Base-by-base conservation (phyloP, 2,329 filamentous ascomycete species). In the Niveomyces coronatus region DNA sequence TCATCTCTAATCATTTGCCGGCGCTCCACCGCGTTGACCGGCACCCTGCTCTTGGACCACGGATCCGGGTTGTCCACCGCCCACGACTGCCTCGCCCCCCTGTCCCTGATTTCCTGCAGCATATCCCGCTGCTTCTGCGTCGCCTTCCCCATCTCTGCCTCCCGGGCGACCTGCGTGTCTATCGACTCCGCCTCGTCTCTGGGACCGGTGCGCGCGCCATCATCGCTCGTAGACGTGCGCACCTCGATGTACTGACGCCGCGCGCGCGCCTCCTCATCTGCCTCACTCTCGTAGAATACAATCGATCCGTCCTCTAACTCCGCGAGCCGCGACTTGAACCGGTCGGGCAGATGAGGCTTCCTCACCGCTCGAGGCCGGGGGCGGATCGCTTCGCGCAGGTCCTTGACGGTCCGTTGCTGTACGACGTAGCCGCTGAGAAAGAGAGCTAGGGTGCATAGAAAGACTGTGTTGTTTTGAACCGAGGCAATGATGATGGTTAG, bases 361-460 rank as follows among this genome's bases (percentile, higher is more conserved):
- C 68, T 67, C 2, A 63, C 52, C 65, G 57, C 45, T 68, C 54
- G 35, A 68, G 71, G 40, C 10, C 53, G 52, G 5, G 60, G 60
- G 47, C 71, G 71, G 50, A 94, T 80, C 14, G 83, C 83, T 40
- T 70, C 66, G 50, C 89, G 83, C 22, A 95, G 71, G 49, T 81
- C 80, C 45, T 73, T 74, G 4, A 94, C 75, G 1, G 86, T 91
- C 50, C 85, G 77, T 59, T 95, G 88, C 53, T 95, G 88, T 37
- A 94, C 71, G 3, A 79, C 74, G 57, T 93, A 94, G 51, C 88
- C 88, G 36, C 84, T 86, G 22, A 94, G 68, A 58, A 95, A 95
- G 18, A 95, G 76, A 4, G 87, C 74, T 26, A 79, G 59, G 3
- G 87, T 94, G 60, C 85, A 94, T 18, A 84, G 56, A 45, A 85